Evolutionary conservation across 257 asterid genomes (phyloP).

Genomic region (Solanum tarapatanum): DNA sequence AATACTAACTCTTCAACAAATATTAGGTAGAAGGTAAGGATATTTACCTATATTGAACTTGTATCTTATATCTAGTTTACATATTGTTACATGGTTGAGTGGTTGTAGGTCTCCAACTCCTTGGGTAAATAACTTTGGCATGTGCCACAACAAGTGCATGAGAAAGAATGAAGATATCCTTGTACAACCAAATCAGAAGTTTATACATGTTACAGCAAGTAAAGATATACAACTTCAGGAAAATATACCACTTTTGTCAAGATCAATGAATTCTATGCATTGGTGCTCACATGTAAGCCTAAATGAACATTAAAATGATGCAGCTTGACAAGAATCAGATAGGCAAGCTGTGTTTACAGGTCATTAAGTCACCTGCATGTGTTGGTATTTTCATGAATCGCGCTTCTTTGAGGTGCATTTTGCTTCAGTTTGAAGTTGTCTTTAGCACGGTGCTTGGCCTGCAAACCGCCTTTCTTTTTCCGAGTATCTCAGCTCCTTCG

Average conservation of each 20-base stretch:
- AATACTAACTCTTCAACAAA: too few species aligned
- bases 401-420: background rate
- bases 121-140: too few species aligned
- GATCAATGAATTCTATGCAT: background rate
- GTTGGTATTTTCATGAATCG: background rate
- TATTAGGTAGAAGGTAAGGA: too few species aligned
- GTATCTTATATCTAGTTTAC: too few species aligned
- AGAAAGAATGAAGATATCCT: too few species aligned
- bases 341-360: background rate
- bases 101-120: too few species aligned
- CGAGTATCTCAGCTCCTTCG: background rate
- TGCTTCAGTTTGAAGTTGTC: constrained; percentile 1
- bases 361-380: background rate
- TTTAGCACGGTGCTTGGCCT: background rate
- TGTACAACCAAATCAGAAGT: too few species aligned
- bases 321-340: background rate
- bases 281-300: background rate
- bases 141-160: too few species aligned
- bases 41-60: too few species aligned
- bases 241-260: background rate
- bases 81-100: too few species aligned
- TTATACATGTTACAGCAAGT: too few species aligned
- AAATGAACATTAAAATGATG: background rate
- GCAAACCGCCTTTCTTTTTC: background rate
- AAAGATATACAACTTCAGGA: too few species aligned